Evolutionary conservation across 371 early-diverging fungal genomes (phyloP).

Genomic region (Funneliformis caledonium): DNA sequence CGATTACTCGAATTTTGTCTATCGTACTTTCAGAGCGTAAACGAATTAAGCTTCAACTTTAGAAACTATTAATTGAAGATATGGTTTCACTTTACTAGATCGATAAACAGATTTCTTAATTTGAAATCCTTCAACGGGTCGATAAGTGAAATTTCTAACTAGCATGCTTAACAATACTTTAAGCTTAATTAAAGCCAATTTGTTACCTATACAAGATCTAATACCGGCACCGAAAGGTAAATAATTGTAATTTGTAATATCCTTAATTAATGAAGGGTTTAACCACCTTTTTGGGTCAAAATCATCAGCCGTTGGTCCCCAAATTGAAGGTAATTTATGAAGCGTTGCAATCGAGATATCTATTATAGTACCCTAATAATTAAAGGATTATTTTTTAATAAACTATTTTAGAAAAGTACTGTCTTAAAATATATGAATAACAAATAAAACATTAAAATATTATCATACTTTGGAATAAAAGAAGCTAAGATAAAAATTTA

Average conservation of each 20-base stretch:
- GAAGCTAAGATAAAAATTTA: background rate
- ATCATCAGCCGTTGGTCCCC: background rate
- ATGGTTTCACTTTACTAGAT: constrained; percentile 47
- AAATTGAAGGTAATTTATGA: background rate
- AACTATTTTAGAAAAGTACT: background rate
- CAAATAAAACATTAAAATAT: background rate
- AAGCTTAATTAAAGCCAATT: constrained; percentile 53
- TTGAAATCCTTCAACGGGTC: constrained; percentile 43
- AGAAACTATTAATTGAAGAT: constrained; percentile 44
- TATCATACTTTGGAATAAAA: background rate
- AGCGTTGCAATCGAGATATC: background rate
- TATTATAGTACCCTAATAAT: background rate
- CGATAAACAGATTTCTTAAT: constrained; percentile 45
- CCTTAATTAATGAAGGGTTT: background rate
- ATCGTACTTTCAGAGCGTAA: too few relatives aligned
- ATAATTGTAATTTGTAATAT: constrained; percentile 49
- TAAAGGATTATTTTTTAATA: background rate
- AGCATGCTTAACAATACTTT: constrained; percentile 50
- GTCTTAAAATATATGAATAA: background rate
- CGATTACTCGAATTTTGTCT: too few relatives aligned
- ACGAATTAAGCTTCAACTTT: constrained; percentile 26
- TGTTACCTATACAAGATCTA: constrained; percentile 12
- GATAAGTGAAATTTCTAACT: background rate
- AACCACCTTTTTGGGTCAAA: too few relatives aligned
- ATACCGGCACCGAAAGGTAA: constrained; percentile 64